phyloP scores from a whole-genome alignment of 202 grass and related monocot species.

The Digitaria exilis region DNA sequence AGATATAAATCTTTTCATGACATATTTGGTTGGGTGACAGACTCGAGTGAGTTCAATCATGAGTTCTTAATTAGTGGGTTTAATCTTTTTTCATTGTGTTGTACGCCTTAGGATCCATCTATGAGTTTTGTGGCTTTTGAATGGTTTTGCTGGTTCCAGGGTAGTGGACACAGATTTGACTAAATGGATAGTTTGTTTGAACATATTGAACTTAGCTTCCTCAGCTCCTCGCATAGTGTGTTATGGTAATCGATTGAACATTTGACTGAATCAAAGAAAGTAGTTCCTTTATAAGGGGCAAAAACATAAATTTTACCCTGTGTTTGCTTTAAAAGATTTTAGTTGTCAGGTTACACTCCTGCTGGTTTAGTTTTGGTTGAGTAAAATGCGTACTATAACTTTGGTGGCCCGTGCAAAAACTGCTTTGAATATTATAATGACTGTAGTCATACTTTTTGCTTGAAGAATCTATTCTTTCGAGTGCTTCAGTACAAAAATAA shows the following conservation, averaged over 20 bases:
- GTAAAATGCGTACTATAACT: background rate
- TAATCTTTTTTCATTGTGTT: background rate
- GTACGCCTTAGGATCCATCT: background rate
- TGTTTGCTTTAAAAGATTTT: background rate
- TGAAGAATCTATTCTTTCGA: background rate
- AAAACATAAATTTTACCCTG: background rate
- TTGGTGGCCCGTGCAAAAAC: background rate
- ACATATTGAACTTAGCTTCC: background rate
- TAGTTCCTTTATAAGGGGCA: background rate
- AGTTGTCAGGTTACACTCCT: background rate
- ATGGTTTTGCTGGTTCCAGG: background rate
- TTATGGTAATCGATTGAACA: background rate
- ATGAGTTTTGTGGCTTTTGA: background rate
- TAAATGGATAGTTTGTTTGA: background rate
- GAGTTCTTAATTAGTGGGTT: background rate
- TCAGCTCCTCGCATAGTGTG: background rate
- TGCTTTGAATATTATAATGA: background rate
- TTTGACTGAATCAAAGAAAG: background rate
- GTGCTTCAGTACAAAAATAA: background rate
- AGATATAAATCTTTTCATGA: background rate
- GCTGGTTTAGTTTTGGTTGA: background rate
- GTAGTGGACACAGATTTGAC: background rate
- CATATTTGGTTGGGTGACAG: background rate
- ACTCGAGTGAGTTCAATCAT: background rate
- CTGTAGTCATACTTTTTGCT: conserved; percentile 13